Evolutionary conservation across 257 asterid genomes (phyloP).

Genomic region (Lantana camara): DNA sequence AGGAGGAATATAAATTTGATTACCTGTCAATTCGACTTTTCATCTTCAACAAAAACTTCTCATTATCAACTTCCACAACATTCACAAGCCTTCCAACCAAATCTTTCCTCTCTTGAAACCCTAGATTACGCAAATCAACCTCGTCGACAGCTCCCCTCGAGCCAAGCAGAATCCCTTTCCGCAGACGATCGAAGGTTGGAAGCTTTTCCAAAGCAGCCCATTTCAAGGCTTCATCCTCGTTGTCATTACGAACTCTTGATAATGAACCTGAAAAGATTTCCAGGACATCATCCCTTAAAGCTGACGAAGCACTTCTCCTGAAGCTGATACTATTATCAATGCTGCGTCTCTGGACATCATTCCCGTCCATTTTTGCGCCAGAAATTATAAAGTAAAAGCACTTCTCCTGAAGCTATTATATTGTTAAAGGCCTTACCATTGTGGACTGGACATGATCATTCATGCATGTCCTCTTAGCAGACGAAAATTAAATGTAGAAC

Average conservation of each 20-base stretch:
- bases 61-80: slow-evolving; percentile 24
- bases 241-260: slow-evolving; percentile 31
- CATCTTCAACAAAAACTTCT: slow-evolving; percentile 23
- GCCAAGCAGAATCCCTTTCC: slow-evolving; percentile 33
- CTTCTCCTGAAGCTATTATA: too few relatives aligned
- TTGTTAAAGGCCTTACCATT: too few relatives aligned
- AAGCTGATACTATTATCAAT: slow-evolving; percentile 13
- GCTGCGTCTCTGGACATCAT: slow-evolving; percentile 5
- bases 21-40: slow-evolving; percentile 32
- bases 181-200: slow-evolving; percentile 40
- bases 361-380: slow-evolving; percentile 20
- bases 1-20: too few relatives aligned
- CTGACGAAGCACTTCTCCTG: slow-evolving; percentile 27
- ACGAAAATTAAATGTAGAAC: too few relatives aligned
- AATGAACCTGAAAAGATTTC: slow-evolving; percentile 32
- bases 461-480: too few relatives aligned
- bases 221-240: slow-evolving; percentile 40
- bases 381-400: too few relatives aligned
- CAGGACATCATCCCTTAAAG: slow-evolving; percentile 22
- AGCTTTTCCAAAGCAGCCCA: slow-evolving; percentile 45
- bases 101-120: slow-evolving; percentile 9
- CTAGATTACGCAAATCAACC: slow-evolving; percentile 24
- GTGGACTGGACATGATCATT: too few relatives aligned
- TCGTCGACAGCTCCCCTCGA: slow-evolving; percentile 19
- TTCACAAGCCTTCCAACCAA: slow-evolving; percentile 30